Evolutionary conservation across 208 protist species (phyloP).

Genomic region (Trypanosoma conorhini): DNA sequence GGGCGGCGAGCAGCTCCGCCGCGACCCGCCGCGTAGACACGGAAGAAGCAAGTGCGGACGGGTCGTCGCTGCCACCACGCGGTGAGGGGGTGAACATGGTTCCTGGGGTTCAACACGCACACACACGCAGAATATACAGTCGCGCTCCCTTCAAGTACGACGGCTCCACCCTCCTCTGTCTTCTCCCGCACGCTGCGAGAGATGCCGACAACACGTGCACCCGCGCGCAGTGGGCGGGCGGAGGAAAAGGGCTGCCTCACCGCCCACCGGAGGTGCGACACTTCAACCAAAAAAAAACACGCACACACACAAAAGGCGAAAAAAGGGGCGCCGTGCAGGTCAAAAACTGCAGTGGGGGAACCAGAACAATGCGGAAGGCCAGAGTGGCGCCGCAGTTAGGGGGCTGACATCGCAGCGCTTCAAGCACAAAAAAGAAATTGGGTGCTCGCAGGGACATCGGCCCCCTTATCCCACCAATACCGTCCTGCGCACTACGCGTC

Average conservation of each 20-base stretch:
- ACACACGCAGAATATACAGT: neutral
- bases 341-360: no score
- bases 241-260: no score
- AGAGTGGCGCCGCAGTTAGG: neutral
- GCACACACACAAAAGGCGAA: no score
- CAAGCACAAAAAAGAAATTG: conserved; percentile 13
- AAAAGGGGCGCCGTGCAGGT: no score
- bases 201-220: neutral
- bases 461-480: neutral
- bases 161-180: neutral
- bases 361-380: no score
- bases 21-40: neutral
- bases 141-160: neutral
- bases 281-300: no score
- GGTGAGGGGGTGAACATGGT: neutral
- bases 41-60: neutral
- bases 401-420: neutral
- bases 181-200: neutral
- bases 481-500: neutral
- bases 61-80: neutral
- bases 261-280: no score
- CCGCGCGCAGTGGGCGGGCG: no score
- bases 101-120: neutral
- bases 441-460: neutral
- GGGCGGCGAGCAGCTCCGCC: neutral